phyloP scores from a whole-genome alignment of 805 yeast species.

The Saccharomycopsis synnaedendra region DNA sequence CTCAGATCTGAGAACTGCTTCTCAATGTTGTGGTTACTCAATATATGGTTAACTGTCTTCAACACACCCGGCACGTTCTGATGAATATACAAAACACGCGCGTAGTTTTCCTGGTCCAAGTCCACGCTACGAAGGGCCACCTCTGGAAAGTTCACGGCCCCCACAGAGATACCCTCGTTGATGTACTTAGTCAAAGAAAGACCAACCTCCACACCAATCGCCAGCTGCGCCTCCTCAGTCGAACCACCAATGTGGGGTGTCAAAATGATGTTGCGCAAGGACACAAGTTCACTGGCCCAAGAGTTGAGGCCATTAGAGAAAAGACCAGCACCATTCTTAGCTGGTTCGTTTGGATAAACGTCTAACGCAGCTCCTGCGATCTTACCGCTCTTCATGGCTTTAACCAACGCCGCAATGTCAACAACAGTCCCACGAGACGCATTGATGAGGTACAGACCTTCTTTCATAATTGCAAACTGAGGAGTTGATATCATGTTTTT shows the following conservation, averaged over 20 bases:
- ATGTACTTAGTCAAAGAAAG: constrained; percentile 79
- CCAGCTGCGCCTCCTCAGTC: constrained; percentile 97
- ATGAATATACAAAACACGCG: constrained; percentile 91
- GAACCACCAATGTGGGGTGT: constrained; percentile 99
- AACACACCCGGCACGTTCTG: constrained; percentile 98
- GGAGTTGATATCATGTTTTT: constrained; percentile 80
- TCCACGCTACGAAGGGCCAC: constrained; percentile 82
- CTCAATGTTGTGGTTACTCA: constrained; percentile 91
- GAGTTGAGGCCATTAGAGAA: constrained; percentile 64
- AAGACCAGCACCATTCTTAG: constrained; percentile 81
- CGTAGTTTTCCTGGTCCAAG: constrained; percentile 76
- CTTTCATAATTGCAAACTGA: constrained; percentile 92
- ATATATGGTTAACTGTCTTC: constrained; percentile 91
- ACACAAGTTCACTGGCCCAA: constrained; percentile 75
- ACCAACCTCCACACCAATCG: constrained; percentile 94
- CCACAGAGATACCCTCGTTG: constrained; percentile 90
- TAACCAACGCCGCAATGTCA: constrained; percentile 87
- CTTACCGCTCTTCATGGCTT: constrained; percentile 86
- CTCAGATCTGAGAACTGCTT: constrained; percentile 96
- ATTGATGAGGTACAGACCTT: constrained; percentile 87
- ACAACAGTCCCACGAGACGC: constrained; percentile 98
- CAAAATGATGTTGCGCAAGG: constrained; percentile 78
- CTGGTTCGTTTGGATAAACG: constrained; percentile 95
- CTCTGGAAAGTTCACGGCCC: constrained; percentile 99
- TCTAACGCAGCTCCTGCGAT: constrained; percentile 96